phyloP scores from a whole-genome alignment of 2,329 filamentous ascomycete genomes.

The Diaporthe helianthi region DNA sequence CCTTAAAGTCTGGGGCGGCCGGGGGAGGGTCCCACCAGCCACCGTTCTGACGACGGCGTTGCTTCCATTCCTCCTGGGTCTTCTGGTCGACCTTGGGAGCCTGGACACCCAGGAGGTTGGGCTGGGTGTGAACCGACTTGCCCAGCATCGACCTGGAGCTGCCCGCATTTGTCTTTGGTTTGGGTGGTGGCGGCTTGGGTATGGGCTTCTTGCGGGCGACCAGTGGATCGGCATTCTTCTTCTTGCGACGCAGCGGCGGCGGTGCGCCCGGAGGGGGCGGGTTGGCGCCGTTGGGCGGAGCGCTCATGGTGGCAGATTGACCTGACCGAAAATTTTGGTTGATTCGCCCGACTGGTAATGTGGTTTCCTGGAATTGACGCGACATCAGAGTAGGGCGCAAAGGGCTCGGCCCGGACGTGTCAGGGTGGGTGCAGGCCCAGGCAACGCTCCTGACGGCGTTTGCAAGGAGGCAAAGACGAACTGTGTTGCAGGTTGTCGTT shows the following conservation, averaged over 20 bases:
- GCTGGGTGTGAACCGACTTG: constrained; percentile 30
- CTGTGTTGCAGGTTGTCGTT: neutral
- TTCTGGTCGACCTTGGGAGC: constrained; percentile 39
- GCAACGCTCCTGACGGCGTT: constrained; percentile 15
- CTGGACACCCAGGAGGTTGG: constrained; percentile 36
- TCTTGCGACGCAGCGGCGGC: constrained; percentile 52
- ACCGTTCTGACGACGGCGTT: constrained; percentile 54
- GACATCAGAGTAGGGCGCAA: constrained; percentile 14
- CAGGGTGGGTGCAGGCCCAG: constrained; percentile 6
- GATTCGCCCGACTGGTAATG: neutral
- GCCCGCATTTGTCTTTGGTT: constrained; percentile 40
- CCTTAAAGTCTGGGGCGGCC: constrained; percentile 54
- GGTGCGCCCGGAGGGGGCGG: constrained; percentile 39
- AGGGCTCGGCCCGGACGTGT: neutral
- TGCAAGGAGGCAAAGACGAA: neutral
- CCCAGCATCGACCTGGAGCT: constrained; percentile 38
- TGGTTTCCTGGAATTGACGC: neutral
- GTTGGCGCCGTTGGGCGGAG: constrained; percentile 44
- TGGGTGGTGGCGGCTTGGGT: constrained; percentile 43
- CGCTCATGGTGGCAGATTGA: constrained; percentile 50
- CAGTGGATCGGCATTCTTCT: constrained; percentile 66
- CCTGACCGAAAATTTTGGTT: neutral
- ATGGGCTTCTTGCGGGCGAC: constrained; percentile 65
- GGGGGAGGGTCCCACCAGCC: constrained; percentile 65
- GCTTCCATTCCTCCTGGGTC: constrained; percentile 47